Evolutionary conservation across 2,329 filamentous ascomycete species (phyloP).

Genomic region (Microdochium bolleyi): DNA sequence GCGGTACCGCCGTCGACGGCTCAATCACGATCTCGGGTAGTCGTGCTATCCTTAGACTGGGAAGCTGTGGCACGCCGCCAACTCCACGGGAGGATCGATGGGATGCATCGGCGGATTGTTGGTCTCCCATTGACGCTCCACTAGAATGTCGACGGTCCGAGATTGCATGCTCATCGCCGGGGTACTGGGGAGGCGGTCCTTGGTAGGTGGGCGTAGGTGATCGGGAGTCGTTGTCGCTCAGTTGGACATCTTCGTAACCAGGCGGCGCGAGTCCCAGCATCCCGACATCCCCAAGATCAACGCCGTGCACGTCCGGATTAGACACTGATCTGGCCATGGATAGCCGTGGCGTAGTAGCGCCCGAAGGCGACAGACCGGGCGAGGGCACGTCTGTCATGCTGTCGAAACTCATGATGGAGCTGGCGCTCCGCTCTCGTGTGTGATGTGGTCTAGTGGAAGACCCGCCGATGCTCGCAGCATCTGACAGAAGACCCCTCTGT

Average conservation of each 20-base stretch:
- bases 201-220: conserved; percentile 30
- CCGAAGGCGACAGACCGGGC: conserved; percentile 30
- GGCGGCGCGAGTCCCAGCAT: conserved; percentile 39
- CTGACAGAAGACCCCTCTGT: conserved; percentile 60
- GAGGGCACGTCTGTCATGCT: conserved; percentile 33
- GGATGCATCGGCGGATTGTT: conserved; percentile 3
- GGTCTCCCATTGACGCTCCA: no score
- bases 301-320: conserved; percentile 42
- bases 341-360: conserved; percentile 29
- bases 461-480: conserved; percentile 56
- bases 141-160: no score
- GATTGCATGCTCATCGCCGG: conserved; percentile 15
- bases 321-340: conserved; percentile 32
- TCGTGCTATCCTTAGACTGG: conserved; percentile 38
- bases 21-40: conserved; percentile 54
- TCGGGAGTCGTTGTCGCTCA: conserved; percentile 29
- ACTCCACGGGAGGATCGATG: conserved; percentile 22
- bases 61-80: conserved; percentile 37
- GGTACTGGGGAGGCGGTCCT: conserved; percentile 45
- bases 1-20: not conserved
- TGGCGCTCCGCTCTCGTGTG: conserved; percentile 38
- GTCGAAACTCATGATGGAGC: conserved; percentile 47
- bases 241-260: conserved; percentile 43
- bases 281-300: conserved; percentile 35
- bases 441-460: conserved; percentile 20